Evolutionary conservation across 2,329 filamentous ascomycete genomes (phyloP).

Genomic region (Westerdykella aurantiaca): DNA sequence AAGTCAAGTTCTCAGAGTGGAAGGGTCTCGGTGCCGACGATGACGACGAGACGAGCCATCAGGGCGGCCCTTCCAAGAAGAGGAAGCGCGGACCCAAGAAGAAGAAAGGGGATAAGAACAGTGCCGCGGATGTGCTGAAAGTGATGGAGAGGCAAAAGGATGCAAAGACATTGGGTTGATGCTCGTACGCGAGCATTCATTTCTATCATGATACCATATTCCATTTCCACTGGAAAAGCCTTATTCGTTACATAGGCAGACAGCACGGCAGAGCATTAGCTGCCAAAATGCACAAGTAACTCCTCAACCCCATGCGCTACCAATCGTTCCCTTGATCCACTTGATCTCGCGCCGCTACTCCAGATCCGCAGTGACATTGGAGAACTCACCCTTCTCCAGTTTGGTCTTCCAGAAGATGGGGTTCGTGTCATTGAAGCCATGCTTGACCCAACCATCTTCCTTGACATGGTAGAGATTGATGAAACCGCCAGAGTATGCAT

Average conservation of each 20-base stretch:
- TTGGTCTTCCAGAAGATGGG: constrained; percentile 99
- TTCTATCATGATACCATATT: neutral
- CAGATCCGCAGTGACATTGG: constrained; percentile 79
- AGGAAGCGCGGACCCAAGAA: constrained; percentile 69
- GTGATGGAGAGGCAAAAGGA: constrained; percentile 63
- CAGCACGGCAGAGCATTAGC: constrained; percentile 6
- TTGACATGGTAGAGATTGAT: constrained; percentile 99
- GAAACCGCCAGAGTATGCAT: constrained; percentile 97
- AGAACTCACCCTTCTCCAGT: constrained; percentile 97
- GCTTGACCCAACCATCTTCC: constrained; percentile 98
- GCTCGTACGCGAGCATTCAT: neutral
- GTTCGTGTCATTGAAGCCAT: constrained; percentile 96
- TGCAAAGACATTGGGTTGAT: constrained; percentile 20
- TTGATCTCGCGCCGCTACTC: constrained; percentile 38
- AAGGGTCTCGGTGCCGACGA: constrained; percentile 48
- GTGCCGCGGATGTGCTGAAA: constrained; percentile 69
- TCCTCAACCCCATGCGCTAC: too few species aligned
- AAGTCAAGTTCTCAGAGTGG: constrained; percentile 64
- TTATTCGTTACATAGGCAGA: constrained; percentile 12
- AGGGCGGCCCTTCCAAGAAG: constrained; percentile 52
- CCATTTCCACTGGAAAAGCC: neutral
- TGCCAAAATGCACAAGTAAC: constrained; percentile 1
- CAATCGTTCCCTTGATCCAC: too few species aligned
- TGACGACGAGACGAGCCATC: constrained; percentile 43
- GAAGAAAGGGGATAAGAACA: constrained; percentile 73